Evolutionary conservation across 2,329 filamentous ascomycete genomes (phyloP), one percentile per base, ranked within the genome.

Genomic region (Aspergillus spinulosporus): DNA sequence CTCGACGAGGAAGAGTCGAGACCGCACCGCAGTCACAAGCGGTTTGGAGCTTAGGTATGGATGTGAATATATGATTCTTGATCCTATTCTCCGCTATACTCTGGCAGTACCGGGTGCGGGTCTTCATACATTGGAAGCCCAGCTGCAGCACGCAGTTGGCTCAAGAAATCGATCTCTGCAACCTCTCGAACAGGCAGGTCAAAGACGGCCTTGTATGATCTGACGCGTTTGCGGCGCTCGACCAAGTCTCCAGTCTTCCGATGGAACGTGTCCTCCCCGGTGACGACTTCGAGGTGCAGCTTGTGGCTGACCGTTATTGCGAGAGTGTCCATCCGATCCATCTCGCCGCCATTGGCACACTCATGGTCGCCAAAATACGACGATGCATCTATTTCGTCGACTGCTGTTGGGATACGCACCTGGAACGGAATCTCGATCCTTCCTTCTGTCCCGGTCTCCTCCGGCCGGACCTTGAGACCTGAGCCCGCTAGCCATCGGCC

Each of bases 191-290:
- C 26, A 4, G 26, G 2, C 3, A 49, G 36, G 2, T 21, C 12
- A 31, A 31, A 49, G 15, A n/a, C 37, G 8, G 21, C 36, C 6
- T 42, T 29, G 11, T 14, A 49, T 3, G 26, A 40, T 5, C 15
- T 32, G 2, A 31, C 48, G 6, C 36, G 32, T 2, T 5, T 8
- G 3, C 14, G 14, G 2, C 48, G 48, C 11, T 49, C 48, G 12
- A 49, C 5, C 4, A 49, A 36, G 8, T 49, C 36, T 4, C 48
- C 48, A 6, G 36, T 49, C 11, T 29, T 2, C 15, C 21, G 48
- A 14, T 49, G 36, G 12, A 49, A 31, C 8, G 48, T 49, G 15
- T 49, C 48, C 48, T 49, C 48, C 5, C 48, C 48, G 6, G 26
- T 40, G 5, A 49, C 48, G n/a, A 49, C 48, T 21, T 49, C 48